phyloP scores from a whole-genome alignment of 176 grass and related monocot species.

The Aegilops tauschii region DNA sequence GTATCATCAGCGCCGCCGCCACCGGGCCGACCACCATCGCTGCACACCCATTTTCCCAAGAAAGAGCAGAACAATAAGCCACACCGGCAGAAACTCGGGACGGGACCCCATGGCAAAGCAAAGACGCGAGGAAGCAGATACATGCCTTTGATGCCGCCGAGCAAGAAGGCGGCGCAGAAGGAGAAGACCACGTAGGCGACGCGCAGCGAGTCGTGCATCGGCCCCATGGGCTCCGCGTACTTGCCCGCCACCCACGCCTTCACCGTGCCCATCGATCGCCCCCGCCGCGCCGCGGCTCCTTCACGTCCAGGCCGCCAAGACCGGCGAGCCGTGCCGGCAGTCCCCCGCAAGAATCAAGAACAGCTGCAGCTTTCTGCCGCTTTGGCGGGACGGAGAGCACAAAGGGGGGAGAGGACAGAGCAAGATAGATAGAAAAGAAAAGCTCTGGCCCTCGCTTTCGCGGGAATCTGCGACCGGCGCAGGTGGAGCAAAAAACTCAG shows the following conservation, averaged over 20 bases:
- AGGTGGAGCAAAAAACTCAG: background rate
- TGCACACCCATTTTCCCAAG: constrained; percentile 31
- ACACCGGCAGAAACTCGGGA: background rate
- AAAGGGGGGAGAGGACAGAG: background rate
- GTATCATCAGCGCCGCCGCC: constrained; percentile 64
- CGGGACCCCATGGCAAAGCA: background rate
- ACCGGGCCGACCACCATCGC: constrained; percentile 80
- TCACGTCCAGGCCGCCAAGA: constrained; percentile 33
- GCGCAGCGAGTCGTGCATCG: constrained; percentile 44
- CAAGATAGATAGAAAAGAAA: background rate
- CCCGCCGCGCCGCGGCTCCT: background rate
- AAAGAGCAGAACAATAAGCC: background rate
- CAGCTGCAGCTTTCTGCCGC: background rate
- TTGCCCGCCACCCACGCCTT: constrained; percentile 45
- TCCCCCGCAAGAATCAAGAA: constrained; percentile 10
- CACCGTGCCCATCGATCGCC: constrained; percentile 39
- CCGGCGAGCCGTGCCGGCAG: background rate
- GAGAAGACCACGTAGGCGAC: constrained; percentile 73
- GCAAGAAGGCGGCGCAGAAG: constrained; percentile 87
- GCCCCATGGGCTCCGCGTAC: constrained; percentile 54
- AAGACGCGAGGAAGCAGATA: background rate
- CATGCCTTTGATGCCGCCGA: constrained; percentile 83
- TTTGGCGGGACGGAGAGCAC: constrained; percentile 28
- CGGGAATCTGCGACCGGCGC: constrained; percentile 34
- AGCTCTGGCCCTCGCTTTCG: constrained; percentile 11